Base-by-base conservation (phyloP, 2,329 filamentous ascomycete genomes). In the Ceratocystis lukuohia region DNA sequence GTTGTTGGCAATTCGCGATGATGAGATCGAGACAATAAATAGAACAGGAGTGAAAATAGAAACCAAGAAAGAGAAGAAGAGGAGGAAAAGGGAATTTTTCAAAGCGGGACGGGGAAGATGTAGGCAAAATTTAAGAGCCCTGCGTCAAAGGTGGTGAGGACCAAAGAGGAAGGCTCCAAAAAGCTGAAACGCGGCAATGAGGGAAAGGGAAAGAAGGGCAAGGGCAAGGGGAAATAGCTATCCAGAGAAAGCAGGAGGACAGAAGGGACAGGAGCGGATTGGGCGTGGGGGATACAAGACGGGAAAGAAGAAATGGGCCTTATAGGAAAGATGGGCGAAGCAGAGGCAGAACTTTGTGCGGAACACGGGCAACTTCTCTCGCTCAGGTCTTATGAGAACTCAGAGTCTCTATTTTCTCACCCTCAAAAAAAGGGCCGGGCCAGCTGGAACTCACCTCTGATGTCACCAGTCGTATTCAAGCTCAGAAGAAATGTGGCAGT, bases 101-200 rank as follows among this genome's bases (percentile, higher is more conserved):
- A 37, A 37, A 12, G 53, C 53, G 53, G 53, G 53, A 56, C 5
- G 53, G 30, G 20, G 22, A 57, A 57, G 53, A 57, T 17, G 53
- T 30, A 33, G 53, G 53, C 48, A 50, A 50, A 50, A 12, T 50
- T 50, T 50, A 50, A 22, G 48, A 50, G 48, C 48, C 37, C n/a
- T 50, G 48, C 7, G 48, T 50, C 20, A 62, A 62, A 62, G 61
- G 44, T 46, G 53, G 53, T 46, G 44, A 62, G 28, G 30, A 25
- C 59, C n/a, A 62, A 62, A 44, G 41, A 62, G 33, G 59, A 62
- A 62, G 61, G 44, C 20, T 7, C 37, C n/a, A 46, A 46, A 62
- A 62, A 62, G 44, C 28, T 62, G 61, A 62, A 62, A 62, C 61
- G 61, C 61, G 61, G 44, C 61, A 62, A 48, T 41, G 61, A 44